Base-by-base conservation (phyloP, 768 basidiomycete species). In the Amylocystis lapponica region DNA sequence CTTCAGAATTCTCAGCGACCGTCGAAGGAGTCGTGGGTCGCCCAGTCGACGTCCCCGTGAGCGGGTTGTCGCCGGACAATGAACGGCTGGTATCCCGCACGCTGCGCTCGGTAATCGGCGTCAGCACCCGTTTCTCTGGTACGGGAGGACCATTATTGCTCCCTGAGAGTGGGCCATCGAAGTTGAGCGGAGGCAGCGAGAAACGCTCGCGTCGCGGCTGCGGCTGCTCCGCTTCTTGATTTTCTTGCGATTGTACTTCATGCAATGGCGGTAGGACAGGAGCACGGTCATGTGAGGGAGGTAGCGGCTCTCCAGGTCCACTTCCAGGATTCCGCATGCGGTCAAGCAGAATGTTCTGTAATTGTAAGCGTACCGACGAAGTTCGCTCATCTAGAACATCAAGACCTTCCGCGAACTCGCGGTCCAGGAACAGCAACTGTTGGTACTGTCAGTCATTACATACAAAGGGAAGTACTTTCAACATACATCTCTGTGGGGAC, bases 371-470 rank as follows among this genome's bases (percentile, higher is more conserved):
- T 50, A 86, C 72, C 8, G 68, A 65, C 3, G 87, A 83, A 5
- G 87, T 89, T n/a, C 76, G 75, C 50, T 89, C 85, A 39, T 86
- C 79, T 40, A 83, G 70, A 35, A 81, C 83, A 58, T 92, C 86
- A 53, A 88, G 66, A n/a, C 64, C 65, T 60, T 92, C 83, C 10
- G 86, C 90, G 13, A 78, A 63, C 51, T 91, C 90, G 40, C 91
- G 80, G 45, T 92, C 87, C 43, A 96, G 71, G 71, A 97, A 96
- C 17, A 96, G 76, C 40, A 78, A 73, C 88, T 94, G 52, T 9
- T 44, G n/a, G n/a, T 14, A 23, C 16, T 8, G 14, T 16, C 5
- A 23, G n/a, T n/a, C n/a, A 21, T 3, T 13, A 2, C 14, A 5
- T 7, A n/a, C n/a, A 13, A 2, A 27, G 32, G 34, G 27, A 27